Evolutionary conservation across 2,329 filamentous ascomycete genomes (phyloP), one percentile per base, ranked within the genome.

Genomic region (Pezicula rhizophila): DNA sequence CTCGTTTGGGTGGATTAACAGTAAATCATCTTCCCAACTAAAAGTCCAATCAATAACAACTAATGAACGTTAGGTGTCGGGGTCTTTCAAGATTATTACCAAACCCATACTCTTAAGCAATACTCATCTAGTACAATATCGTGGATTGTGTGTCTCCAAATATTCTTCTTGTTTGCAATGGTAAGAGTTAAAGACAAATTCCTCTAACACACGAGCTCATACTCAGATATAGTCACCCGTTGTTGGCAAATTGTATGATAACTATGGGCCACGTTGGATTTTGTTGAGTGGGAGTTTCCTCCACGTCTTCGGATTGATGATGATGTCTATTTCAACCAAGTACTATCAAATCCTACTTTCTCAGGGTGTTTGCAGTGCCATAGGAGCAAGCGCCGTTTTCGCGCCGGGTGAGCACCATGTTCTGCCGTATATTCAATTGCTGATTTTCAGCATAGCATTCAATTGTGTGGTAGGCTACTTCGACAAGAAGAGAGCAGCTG

Each of bases 231-330:
- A 45, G 42, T 33, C 42, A 0, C 79, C 80, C 0, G 56, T 85
- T 11, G 72, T 83, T 11, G 83, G 84, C 2, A 77, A 75, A 34
- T 37, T 82, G 0, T 84, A 74, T 54, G 84, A 87, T 57, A 75
- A 69, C 45, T 76, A 79, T 47, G 83, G 84, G 0, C 79, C 82
- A 0, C 72, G 75, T 18, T 72, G 66, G 40, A 64, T 86, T 1
- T 59, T 83, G 2, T 18, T 78, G 1, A 60, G 61, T n/a, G 79
- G 79, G 17, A 74, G 68, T 0, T 63, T 81, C 45, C 58, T 80
- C 23, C 74, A 80, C n/a, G 46, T 69, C 2, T 23, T 66, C 1
- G 67, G 68, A 4, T 57, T 68, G 10, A 62, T 70, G 43, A 57
- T 62, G 50, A 64, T 66, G 0, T 75, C 70, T 7, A 15, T 66